phyloP scores from a whole-genome alignment of 1,284 basidiomycete species.

The Puccinia brachypodii region DNA sequence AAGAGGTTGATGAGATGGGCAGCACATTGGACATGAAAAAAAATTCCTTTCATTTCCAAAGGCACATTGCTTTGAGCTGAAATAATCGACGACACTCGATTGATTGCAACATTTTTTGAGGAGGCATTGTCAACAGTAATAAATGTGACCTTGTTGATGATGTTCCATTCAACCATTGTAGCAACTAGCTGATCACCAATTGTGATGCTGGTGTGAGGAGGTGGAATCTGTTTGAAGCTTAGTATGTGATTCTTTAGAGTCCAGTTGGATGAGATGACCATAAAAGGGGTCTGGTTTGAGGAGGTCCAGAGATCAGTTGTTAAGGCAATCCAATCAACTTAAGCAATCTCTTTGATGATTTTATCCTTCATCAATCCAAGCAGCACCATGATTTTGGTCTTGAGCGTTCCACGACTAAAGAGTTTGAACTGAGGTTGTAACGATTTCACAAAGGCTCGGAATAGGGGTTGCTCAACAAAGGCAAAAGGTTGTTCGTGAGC shows the following conservation, averaged over 20 bases:
- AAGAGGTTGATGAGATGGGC: not conserved
- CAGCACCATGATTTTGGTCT: not conserved
- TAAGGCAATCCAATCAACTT: not conserved
- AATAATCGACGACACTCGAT: not conserved
- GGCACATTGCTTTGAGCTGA: not conserved
- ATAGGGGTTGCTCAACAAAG: not conserved
- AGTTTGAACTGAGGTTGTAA: not conserved
- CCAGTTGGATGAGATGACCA: not conserved
- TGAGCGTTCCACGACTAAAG: not conserved
- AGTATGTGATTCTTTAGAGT: not conserved
- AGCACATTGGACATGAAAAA: not conserved
- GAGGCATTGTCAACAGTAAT: constrained; percentile 7
- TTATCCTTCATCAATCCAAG: not conserved
- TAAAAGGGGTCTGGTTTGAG: not conserved
- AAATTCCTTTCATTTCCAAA: not conserved
- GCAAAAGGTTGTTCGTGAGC: not conserved
- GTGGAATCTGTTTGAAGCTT: not conserved
- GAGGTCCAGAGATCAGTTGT: not conserved
- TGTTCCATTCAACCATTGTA: not conserved
- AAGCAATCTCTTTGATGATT: not conserved
- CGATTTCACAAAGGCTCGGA: not conserved
- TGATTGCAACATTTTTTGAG: not conserved
- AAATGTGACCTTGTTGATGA: not conserved
- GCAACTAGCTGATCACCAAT: not conserved
- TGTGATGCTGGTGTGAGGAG: not conserved